Evolutionary conservation across 2,329 filamentous ascomycete species (phyloP), one percentile per base, ranked within the genome.

Genomic region (Xenoacremonium recifei): DNA sequence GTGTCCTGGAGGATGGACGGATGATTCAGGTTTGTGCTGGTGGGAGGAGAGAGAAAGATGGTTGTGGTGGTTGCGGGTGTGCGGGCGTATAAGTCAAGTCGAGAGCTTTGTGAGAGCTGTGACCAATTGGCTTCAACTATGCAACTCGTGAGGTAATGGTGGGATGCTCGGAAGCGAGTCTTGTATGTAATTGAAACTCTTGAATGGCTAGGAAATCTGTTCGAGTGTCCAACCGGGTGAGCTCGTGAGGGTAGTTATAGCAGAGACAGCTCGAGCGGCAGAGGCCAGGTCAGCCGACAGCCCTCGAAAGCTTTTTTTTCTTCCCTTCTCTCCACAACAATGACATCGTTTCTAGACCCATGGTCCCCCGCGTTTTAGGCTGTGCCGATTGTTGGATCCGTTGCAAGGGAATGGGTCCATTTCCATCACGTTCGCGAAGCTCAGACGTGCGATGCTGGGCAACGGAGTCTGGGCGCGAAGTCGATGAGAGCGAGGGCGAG

Each of bases 301-400:
- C 43, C 48, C 47, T 16, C 21, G 41, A 49, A 48, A 56, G 45
- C 45, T 48, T 49, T 43, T 44, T n/a, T n/a, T n/a, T n/a, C n/a
- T n/a, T n/a, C n/a, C n/a, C n/a, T n/a, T 21, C 37, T 45, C 54
- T 41, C 54, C 50, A 57, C 54, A 55, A 47, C 18, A 27, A 19
- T 40, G 21, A 32, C 49, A 37, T 40, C 16, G 40, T 31, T n/a
- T n/a, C 29, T 6, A 32, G 29, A 16, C 29, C 29, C 29, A 10
- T 32, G 9, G 29, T 44, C 41, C 50, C 51, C 54, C 52, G 54
- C 54, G 55, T 55, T 44, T 44, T 41, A 27, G 23, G 7, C 9
- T 27, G 23, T 27, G 39, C 37, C 25, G 18, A 33, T 36, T 29
- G 30, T 36, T 47, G 40, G 44, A 29, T 37, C 30, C 35, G 16